These are phyloP conservation scores for Alternaria incomplexa DNA, from an alignment of 2,329 filamentous ascomycete genomes.

Conservation along the genomic window DNA sequence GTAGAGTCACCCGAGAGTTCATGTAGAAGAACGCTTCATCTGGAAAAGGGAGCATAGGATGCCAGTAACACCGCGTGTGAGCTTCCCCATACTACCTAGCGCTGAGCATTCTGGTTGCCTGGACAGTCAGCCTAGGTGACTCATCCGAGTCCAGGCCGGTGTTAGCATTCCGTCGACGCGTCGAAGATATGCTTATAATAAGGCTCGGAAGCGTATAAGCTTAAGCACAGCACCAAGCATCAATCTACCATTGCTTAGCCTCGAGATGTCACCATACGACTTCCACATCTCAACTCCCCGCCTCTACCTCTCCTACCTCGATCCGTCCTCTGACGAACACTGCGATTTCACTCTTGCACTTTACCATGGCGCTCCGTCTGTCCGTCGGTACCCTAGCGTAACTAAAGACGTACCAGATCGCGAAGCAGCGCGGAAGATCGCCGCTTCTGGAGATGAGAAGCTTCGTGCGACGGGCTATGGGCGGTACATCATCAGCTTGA, in stretches of 20 bases:
- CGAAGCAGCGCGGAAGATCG: slow-evolving; percentile 9
- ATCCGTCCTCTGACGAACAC: slow-evolving; percentile 20
- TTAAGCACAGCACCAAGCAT: not conserved
- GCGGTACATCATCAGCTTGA: slow-evolving; percentile 31
- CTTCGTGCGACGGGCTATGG: slow-evolving; percentile 34
- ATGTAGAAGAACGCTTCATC: not conserved
- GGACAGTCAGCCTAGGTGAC: not conserved
- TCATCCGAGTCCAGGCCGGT: not conserved
- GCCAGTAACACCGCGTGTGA: not conserved
- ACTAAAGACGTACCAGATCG: not conserved
- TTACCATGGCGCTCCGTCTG: not conserved
- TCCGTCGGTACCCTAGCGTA: not conserved
- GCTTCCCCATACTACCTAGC: slow-evolving; percentile 6
- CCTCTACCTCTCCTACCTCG: slow-evolving; percentile 24
- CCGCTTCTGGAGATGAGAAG: slow-evolving; percentile 8
- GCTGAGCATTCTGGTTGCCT: not conserved
- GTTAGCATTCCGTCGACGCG: not conserved
- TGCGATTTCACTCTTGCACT: slow-evolving; percentile 17
- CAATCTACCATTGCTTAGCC: not conserved
- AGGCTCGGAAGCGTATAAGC: not conserved
- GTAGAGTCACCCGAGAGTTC: not conserved
- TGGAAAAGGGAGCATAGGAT: not conserved
- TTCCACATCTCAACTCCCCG: slow-evolving; percentile 68
- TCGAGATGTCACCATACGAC: slow-evolving; percentile 44
- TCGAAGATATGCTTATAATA: not conserved